Conservation (phyloP, 2,329 filamentous ascomycete genomes). For the Nannizziopsis barbatae region DNA sequence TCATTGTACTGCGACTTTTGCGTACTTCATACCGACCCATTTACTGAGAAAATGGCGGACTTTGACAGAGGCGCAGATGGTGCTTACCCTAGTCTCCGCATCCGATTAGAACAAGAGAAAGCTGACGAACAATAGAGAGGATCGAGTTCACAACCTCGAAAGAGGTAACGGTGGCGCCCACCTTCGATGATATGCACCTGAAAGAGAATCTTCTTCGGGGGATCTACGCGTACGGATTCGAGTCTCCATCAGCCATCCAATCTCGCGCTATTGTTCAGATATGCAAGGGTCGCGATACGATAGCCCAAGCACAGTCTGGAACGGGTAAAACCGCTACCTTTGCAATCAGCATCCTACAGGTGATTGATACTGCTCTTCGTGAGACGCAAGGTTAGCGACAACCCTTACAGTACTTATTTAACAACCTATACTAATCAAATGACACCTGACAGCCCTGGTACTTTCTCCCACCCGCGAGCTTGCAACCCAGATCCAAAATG, state of each 20-base stretch:
- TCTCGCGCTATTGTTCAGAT: conserved; percentile 97
- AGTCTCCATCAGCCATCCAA: conserved; percentile 94
- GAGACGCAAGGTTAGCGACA: conserved; percentile 60
- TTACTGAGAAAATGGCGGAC: conserved; percentile 65
- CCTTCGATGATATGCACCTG: conserved; percentile 90
- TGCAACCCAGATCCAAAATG: conserved; percentile 95
- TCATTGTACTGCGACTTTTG: conserved; percentile 2
- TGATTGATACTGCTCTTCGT: conserved; percentile 85
- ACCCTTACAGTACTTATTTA: neutral
- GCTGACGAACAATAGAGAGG: conserved; percentile 47
- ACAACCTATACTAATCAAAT: neutral
- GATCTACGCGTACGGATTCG: conserved; percentile 97
- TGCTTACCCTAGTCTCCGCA: conserved; percentile 19
- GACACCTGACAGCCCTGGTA: conserved; percentile 55
- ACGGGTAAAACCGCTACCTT: conserved; percentile 96
- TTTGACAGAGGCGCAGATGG: conserved; percentile 83
- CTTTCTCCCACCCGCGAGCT: conserved; percentile 93
- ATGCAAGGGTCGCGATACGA: conserved; percentile 97
- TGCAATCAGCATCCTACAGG: conserved; percentile 89
- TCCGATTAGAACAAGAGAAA: neutral
- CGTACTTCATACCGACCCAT: neutral
- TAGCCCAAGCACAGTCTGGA: conserved; percentile 93
- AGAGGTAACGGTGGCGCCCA: conserved; percentile 86
- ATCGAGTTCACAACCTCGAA: conserved; percentile 98
- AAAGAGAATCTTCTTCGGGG: conserved; percentile 96